phyloP scores from a whole-genome alignment of 805 yeast species.

The Candida sithepensis region DNA sequence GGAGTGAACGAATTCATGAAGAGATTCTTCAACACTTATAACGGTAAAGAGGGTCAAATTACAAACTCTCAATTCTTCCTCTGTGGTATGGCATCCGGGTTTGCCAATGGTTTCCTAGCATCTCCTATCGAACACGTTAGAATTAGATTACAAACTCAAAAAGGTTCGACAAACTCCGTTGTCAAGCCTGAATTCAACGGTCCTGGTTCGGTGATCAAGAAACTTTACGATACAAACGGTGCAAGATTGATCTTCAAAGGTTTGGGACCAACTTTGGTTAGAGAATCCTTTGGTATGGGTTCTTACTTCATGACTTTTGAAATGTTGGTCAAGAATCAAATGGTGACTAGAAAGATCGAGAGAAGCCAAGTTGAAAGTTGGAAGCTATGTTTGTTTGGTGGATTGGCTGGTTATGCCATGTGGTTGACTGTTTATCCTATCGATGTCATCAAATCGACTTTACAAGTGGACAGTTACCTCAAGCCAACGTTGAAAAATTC shows the following conservation, averaged over 20 bases:
- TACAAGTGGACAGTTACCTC: constrained; percentile 69
- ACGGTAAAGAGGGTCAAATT: constrained; percentile 42
- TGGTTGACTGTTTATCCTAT: constrained; percentile 86
- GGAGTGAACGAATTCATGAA: constrained; percentile 95
- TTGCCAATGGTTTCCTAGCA: constrained; percentile 84
- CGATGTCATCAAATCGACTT: constrained; percentile 85
- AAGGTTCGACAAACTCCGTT: constrained; percentile 36
- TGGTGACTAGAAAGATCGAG: constrained; percentile 38
- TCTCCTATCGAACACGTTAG: constrained; percentile 95
- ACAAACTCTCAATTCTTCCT: constrained; percentile 64
- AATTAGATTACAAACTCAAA: constrained; percentile 87
- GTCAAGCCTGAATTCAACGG: constrained; percentile 51
- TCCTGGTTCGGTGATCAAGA: constrained; percentile 66
- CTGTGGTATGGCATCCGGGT: constrained; percentile 90
- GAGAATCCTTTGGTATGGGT: constrained; percentile 90
- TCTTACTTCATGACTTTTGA: constrained; percentile 87
- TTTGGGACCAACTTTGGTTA: constrained; percentile 69
- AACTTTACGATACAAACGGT: constrained; percentile 54
- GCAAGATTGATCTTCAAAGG: constrained; percentile 64
- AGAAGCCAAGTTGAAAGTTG: constrained; percentile 83
- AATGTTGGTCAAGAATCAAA: constrained; percentile 70
- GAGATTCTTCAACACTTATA: constrained; percentile 53
- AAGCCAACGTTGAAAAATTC: constrained; percentile 59
- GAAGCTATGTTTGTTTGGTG: constrained; percentile 86
- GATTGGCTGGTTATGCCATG: constrained; percentile 83